Percentiles rank a stretch among this genome's conserved stretches.
Evolutionary conservation across 1,284 basidiomycete genomes (phyloP).

Genomic region (Cryptococcus amylolentus): DNA sequence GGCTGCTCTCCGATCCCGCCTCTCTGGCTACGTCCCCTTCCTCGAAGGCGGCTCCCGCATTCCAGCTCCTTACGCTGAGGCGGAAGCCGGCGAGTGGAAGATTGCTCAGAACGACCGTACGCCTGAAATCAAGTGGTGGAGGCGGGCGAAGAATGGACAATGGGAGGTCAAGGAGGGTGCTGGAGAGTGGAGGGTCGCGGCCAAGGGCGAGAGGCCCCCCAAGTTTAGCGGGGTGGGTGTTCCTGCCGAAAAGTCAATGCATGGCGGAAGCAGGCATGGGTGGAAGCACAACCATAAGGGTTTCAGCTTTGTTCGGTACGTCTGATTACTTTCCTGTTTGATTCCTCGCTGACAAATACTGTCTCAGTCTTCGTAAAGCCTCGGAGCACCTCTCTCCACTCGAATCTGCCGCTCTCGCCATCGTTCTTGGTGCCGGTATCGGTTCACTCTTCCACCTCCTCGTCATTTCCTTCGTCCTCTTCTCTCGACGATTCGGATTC

Average conservation of each 20-base stretch:
- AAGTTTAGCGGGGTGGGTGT: not conserved
- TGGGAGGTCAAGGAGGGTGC: conserved; percentile 9
- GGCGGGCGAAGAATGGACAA: not conserved
- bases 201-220: conserved; percentile 6
- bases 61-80: not conserved
- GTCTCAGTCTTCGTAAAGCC: conserved; percentile 22
- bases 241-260: not conserved
- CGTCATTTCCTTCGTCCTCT: conserved; percentile 29
- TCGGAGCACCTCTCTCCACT: conserved; percentile 16
- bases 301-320: too few species aligned
- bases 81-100: not conserved
- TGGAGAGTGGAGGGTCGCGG: conserved; percentile 12
- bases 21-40: not conserved
- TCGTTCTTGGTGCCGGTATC: conserved; percentile 31
- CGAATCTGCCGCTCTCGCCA: conserved; percentile 26
- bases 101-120: not conserved
- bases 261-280: not conserved
- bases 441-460: conserved; percentile 31
- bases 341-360: too few species aligned
- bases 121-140: conserved; percentile 13
- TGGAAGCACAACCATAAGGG: too few species aligned
- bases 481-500: conserved; percentile 16
- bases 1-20: not conserved
- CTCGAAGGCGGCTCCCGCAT: not conserved
- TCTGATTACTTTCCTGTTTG: too few species aligned